A percentile compares a stretch with the other conserved stretches of the same genome.
Conservation (phyloP, 441 rosid species). For the Gossypium schwendimanii region DNA sequence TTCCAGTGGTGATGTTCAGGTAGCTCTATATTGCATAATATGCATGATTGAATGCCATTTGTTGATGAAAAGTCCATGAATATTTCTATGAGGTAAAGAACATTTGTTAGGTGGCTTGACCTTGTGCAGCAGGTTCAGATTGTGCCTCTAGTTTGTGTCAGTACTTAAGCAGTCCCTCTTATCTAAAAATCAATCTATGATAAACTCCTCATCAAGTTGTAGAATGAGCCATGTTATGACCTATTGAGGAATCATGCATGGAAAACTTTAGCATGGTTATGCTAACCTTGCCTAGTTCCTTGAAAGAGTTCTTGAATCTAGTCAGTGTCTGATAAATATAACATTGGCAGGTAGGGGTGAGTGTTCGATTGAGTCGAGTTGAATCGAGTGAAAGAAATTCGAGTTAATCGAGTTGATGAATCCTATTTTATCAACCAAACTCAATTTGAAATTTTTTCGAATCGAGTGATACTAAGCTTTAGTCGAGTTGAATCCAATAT, state of each 20-base stretch:
- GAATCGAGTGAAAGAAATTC: too few species aligned
- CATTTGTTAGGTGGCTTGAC: neutral
- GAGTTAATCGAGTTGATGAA: too few species aligned
- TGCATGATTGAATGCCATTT: neutral
- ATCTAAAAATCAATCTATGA: neutral
- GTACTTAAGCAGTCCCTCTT: neutral
- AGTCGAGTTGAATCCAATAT: too few species aligned
- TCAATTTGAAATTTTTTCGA: too few species aligned
- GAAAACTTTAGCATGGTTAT: neutral
- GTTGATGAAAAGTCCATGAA: neutral
- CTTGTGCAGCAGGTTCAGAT: neutral
- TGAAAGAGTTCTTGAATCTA: neutral
- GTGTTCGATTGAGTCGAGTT: too few species aligned
- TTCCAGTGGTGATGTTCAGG: conserved; percentile 82
- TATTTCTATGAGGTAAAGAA: neutral
- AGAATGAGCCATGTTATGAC: neutral
- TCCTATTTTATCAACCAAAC: too few species aligned
- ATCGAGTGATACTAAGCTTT: too few species aligned
- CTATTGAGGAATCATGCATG: neutral
- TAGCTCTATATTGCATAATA: conserved; percentile 19
- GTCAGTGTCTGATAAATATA: neutral
- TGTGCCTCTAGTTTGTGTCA: neutral
- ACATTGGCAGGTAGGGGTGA: neutral
- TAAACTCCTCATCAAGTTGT: neutral
- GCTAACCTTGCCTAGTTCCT: neutral